Evolutionary conservation across 768 basidiomycete species (phyloP).

Genomic region (Agaricus sinodeliciosus): DNA sequence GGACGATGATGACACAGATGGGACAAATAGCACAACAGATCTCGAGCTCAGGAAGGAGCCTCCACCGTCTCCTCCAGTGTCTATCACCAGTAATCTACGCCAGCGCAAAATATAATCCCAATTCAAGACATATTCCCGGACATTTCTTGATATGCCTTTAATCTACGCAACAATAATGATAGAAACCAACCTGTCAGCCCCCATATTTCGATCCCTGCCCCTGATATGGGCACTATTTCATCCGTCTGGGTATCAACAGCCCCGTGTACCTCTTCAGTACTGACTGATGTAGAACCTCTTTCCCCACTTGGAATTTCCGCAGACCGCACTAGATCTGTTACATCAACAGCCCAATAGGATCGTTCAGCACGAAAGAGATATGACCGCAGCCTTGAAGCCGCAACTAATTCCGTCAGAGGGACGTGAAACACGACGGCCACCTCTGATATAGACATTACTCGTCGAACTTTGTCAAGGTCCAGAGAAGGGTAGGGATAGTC

Average conservation of each 20-base stretch:
- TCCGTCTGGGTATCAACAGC: constrained; percentile 14
- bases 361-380: constrained; percentile 48
- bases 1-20: constrained; percentile 21
- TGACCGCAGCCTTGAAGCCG: constrained; percentile 39
- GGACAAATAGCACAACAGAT: constrained; percentile 9
- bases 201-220: constrained; percentile 64
- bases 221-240: constrained; percentile 34
- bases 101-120: constrained; percentile 7
- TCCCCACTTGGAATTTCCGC: constrained; percentile 21
- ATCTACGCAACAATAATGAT: constrained; percentile 48
- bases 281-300: constrained; percentile 16
- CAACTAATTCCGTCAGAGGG: constrained; percentile 46
- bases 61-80: not conserved
- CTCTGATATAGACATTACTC: constrained; percentile 46
- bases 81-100: not conserved
- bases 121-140: constrained; percentile 5
- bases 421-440: constrained; percentile 70
- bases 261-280: constrained; percentile 19
- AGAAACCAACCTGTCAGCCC: constrained; percentile 84
- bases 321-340: constrained; percentile 47
- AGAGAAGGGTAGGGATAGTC: constrained; percentile 57
- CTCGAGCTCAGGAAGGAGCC: constrained; percentile 5
- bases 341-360: constrained; percentile 64
- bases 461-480: constrained; percentile 39
- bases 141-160: constrained; percentile 39